phyloP scores from a whole-genome alignment of 2,329 filamentous ascomycete genomes.

The Fusarium pseudograminearum region DNA sequence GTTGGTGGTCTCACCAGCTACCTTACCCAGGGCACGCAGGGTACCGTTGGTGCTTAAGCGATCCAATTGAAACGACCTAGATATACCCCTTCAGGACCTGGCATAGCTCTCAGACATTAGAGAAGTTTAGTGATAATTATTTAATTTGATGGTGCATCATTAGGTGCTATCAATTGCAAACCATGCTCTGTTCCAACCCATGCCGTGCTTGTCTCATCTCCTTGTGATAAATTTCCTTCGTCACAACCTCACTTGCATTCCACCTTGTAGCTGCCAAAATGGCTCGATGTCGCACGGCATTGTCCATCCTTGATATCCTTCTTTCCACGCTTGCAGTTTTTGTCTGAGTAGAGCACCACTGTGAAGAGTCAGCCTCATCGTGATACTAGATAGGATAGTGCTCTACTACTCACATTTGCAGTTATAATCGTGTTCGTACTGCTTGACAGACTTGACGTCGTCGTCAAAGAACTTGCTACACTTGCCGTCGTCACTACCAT shows the following conservation, averaged over 20 bases:
- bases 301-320: constrained; percentile 18
- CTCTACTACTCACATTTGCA: constrained; percentile 10
- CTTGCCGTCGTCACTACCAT: constrained; percentile 6
- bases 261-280: constrained; percentile 24
- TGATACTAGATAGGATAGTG: not conserved
- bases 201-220: not conserved
- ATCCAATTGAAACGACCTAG: not conserved
- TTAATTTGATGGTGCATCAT: constrained; percentile 19
- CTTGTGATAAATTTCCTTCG: not conserved
- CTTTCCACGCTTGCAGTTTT: constrained; percentile 22
- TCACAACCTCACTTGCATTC: constrained; percentile 1
- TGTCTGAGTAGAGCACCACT: constrained; percentile 17
- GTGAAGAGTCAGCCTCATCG: not conserved
- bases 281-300: not conserved
- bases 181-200: not conserved
- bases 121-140: constrained; percentile 10
- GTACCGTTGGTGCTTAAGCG: not conserved
- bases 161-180: not conserved
- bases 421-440: constrained; percentile 3
- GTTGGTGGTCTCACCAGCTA: constrained; percentile 10
- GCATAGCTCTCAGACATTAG: constrained; percentile 19
- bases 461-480: constrained; percentile 15
- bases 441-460: constrained; percentile 17
- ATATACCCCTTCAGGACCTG: constrained; percentile 5
- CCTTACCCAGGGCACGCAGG: constrained; percentile 10